These are phyloP conservation scores for Rhizoctonia solani DNA, from an alignment of 1,284 basidiomycete genomes.

Conservation along the genomic window DNA sequence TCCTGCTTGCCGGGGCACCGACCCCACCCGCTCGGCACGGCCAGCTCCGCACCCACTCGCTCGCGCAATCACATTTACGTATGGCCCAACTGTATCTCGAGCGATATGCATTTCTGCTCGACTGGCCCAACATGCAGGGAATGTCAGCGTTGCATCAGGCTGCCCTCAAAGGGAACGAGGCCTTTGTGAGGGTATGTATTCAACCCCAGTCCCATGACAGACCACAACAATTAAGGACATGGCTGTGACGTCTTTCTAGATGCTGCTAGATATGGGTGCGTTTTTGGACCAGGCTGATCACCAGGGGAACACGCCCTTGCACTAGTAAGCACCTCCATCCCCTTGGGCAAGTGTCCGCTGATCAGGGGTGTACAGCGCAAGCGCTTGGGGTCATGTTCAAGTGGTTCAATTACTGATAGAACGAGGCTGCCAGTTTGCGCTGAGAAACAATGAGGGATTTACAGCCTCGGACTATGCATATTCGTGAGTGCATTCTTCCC, in stretches of 20 bases:
- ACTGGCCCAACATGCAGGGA: slow-evolving; percentile 87
- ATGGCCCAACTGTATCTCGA: slow-evolving; percentile 83
- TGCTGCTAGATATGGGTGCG: slow-evolving; percentile 85
- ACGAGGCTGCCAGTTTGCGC: slow-evolving; percentile 78
- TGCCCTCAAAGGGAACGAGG: slow-evolving; percentile 85
- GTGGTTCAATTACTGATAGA: slow-evolving; percentile 87
- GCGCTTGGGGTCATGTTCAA: slow-evolving; percentile 82
- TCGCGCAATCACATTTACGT: slow-evolving; percentile 64
- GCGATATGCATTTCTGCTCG: slow-evolving; percentile 79
- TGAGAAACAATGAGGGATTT: slow-evolving; percentile 88
- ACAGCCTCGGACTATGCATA: slow-evolving; percentile 92
- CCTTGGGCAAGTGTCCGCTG: slow-evolving; percentile 22
- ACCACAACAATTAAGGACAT: background rate
- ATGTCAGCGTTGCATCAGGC: slow-evolving; percentile 90
- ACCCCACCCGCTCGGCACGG: slow-evolving; percentile 43
- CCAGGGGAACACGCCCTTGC: slow-evolving; percentile 88
- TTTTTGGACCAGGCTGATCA: slow-evolving; percentile 87
- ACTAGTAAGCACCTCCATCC: slow-evolving; percentile 67
- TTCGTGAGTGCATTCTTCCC: slow-evolving; percentile 59
- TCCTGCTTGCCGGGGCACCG: slow-evolving; percentile 74
- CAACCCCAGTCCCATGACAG: slow-evolving; percentile 17
- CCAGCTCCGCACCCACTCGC: slow-evolving; percentile 49
- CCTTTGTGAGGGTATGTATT: slow-evolving; percentile 73
- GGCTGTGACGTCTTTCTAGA: slow-evolving; percentile 51
- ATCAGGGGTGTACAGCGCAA: slow-evolving; percentile 58